Evolutionary conservation across 2,329 filamentous ascomycete species (phyloP), one percentile per base, ranked within the genome.

Genomic region (Talaromyces islandicus): DNA sequence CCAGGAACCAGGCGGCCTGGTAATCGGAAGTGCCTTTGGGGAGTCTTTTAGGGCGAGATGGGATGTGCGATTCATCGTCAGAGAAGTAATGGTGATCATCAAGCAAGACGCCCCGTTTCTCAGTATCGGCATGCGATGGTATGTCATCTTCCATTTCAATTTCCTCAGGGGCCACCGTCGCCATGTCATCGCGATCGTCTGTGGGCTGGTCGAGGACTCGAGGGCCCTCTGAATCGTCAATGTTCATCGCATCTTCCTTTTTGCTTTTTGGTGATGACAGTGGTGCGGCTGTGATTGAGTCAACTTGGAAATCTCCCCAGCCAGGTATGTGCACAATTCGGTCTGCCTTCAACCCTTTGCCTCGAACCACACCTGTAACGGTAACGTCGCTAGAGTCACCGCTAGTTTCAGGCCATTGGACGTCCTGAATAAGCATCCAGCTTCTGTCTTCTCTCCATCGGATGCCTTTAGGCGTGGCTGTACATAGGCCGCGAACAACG

Each of bases 81-180:
- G 92, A 92, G 71, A 97, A 99, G 75, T 99, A 99, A 72, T 97
- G 93, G 73, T 99, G 93, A 66, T 97, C 93, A 66, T 99, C 94
- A 10, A 99, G 81, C 46, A 99, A 79, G 1, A 99, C 94, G 64
- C 93, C 94, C 76, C 93, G 96, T 70, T 88, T 87, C 50, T 82
- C 80, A 1, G 80, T 78, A 24, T 81, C 77, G 3, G 80, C 81
- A 68, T 83, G 66, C 62, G 80, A 71, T 67, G 81, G 60, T 77
- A 77, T 70, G 24, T 85, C 84, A 24, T 90, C 89, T 25, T 85
- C 80, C 91, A 96, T 94, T 61, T 85, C 80, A 3, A 87, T 83
- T 68, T 93, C 91, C 71, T 97, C 93, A 0, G 92, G 93, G 0
- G 94, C 93, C 59, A 97, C 82, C 56, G 91, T 87, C 32, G 85